phyloP scores from a whole-genome alignment of 148 eudicot species.

The Salicornia ramosissima region DNA sequence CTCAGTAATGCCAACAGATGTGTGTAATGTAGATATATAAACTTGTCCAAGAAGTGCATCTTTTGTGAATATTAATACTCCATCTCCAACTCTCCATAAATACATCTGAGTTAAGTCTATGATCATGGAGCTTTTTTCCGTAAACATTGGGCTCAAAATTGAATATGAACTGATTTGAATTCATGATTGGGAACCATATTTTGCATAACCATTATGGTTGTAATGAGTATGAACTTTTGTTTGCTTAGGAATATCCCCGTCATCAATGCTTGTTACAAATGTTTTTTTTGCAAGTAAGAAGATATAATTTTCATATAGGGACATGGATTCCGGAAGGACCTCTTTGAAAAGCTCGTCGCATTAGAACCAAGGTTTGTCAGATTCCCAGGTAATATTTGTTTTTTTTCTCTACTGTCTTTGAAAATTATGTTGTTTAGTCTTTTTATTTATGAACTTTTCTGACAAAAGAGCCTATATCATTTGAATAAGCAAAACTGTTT shows the following conservation, averaged over 20 bases:
- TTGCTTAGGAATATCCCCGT: not conserved
- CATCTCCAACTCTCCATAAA: no score
- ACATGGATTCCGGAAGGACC: constrained; percentile 86
- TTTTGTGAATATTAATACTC: not conserved
- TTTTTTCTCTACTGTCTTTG: not conserved
- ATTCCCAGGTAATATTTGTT: constrained; percentile 65
- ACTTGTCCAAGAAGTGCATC: not conserved
- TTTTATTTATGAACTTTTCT: not conserved
- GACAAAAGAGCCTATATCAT: no score
- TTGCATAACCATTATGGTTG: not conserved
- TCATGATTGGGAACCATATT: not conserved
- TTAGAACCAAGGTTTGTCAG: constrained; percentile 81
- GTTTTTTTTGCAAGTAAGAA: constrained; percentile 5
- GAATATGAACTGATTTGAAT: not conserved
- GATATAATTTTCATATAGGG: constrained; percentile 41
- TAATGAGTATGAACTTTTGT: not conserved
- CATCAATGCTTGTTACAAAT: not conserved
- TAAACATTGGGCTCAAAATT: not conserved
- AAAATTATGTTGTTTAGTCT: constrained; percentile 3
- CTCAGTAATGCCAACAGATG: constrained; percentile 79
- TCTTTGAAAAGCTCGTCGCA: constrained; percentile 64
- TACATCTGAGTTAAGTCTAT: no score
- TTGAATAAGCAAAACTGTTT: no score
- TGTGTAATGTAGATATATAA: constrained; percentile 50
- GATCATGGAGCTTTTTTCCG: not conserved